Evolutionary conservation across 2,329 filamentous ascomycete genomes (phyloP).

Genomic region (Fusarium robinianum): DNA sequence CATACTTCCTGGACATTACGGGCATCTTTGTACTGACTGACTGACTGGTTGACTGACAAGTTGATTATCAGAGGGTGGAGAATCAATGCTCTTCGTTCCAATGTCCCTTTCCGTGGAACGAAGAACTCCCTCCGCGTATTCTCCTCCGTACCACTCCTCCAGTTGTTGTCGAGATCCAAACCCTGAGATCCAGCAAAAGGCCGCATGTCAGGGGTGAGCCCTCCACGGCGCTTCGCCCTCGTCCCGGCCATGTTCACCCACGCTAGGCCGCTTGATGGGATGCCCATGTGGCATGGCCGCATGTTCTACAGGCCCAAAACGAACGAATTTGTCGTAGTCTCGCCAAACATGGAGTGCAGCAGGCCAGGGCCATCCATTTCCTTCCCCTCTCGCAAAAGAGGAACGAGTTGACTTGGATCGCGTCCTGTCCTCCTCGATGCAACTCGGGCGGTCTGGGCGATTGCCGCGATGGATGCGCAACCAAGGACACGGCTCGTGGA

Average conservation of each 20-base stretch:
- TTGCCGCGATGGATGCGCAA: conserved; percentile 1
- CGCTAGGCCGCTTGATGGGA: background rate
- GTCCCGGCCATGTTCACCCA: too few species aligned
- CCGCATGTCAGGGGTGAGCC: conserved; percentile 2
- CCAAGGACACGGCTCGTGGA: conserved; percentile 2
- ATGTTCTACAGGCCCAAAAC: conserved; percentile 11
- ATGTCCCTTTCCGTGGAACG: too few species aligned
- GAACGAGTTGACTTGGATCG: conserved; percentile 1
- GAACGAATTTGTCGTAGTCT: conserved; percentile 18
- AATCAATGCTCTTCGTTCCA: too few species aligned
- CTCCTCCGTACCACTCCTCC: background rate
- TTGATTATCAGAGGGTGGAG: too few species aligned
- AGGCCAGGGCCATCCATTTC: too few species aligned
- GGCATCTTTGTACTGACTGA: too few species aligned
- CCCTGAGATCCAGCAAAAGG: conserved; percentile 10
- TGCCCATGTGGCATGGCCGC: conserved; percentile 25
- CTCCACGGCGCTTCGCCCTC: too few species aligned
- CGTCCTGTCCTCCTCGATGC: background rate
- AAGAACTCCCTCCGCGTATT: too few species aligned
- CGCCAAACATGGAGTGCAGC: too few species aligned
- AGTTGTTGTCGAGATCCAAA: background rate
- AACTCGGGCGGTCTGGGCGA: background rate
- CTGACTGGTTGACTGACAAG: too few species aligned
- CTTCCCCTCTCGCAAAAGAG: background rate
- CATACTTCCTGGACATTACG: too few species aligned